phyloP scores from a whole-genome alignment of 192 early-diverging fungal species.

The Umbelopsis isabellina region DNA sequence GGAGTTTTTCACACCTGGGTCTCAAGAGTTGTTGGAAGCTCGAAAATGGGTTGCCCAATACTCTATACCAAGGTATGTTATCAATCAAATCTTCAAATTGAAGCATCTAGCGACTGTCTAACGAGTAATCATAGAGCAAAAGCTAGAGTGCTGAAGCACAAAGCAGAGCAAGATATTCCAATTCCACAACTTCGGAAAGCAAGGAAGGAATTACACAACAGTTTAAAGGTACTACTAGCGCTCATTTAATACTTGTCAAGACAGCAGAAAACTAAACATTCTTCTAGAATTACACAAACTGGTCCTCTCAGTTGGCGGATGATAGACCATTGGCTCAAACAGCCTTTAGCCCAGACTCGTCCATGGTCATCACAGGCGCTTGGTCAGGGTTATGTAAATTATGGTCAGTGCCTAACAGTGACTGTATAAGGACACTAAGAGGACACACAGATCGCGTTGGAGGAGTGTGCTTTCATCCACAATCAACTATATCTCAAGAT shows the following conservation, averaged over 20 bases:
- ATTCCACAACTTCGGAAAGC: conserved; percentile 68
- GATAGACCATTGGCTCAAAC: conserved; percentile 81
- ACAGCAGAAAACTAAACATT: background rate
- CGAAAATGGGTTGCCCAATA: conserved; percentile 70
- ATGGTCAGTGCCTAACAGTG: conserved; percentile 83
- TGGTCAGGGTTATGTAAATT: conserved; percentile 87
- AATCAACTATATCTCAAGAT: conserved; percentile 64
- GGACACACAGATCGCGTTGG: conserved; percentile 91
- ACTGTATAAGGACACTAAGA: conserved; percentile 44
- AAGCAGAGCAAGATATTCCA: conserved; percentile 65
- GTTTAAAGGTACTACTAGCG: conserved; percentile 60
- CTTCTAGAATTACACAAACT: conserved; percentile 62
- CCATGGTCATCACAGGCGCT: conserved; percentile 76
- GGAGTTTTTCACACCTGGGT: conserved; percentile 85
- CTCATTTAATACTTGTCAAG: background rate
- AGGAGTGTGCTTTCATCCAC: conserved; percentile 88
- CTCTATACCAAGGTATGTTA: conserved; percentile 66
- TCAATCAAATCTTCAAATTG: background rate
- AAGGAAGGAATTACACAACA: conserved; percentile 72
- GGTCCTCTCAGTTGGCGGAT: conserved; percentile 87
- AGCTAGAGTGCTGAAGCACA: conserved; percentile 64
- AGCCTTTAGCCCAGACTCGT: conserved; percentile 81
- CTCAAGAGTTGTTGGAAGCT: conserved; percentile 67
- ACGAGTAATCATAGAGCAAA: conserved; percentile 56
- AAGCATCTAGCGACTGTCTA: background rate